Conservation (phyloP, 306 rosid genomes). For the Glycine tomentella region DNA sequence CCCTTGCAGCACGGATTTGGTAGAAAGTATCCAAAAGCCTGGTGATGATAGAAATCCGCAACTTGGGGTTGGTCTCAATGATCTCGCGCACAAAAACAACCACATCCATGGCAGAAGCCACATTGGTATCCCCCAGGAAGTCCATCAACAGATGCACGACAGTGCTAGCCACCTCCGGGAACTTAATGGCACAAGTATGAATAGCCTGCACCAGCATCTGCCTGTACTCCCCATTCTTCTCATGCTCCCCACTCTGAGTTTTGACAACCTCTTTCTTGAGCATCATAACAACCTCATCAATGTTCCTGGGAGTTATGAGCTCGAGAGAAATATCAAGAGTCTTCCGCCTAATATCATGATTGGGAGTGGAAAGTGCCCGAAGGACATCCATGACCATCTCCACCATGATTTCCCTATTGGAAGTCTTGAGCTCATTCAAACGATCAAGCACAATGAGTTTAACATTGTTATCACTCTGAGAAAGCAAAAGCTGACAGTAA, state of each 20-base stretch:
- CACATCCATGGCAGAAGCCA: conserved; percentile 93
- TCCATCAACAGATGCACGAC: conserved; percentile 98
- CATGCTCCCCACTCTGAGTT: conserved; percentile 92
- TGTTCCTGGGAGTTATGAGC: conserved; percentile 78
- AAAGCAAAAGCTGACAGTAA: conserved; percentile 78
- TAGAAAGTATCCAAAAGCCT: conserved; percentile 93
- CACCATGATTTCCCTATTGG: conserved; percentile 86
- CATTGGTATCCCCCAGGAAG: conserved; percentile 91
- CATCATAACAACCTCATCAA: conserved; percentile 94
- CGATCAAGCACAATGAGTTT: conserved; percentile 91
- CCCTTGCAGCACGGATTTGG: conserved; percentile 93
- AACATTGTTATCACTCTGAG: conserved; percentile 97
- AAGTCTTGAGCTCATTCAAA: conserved; percentile 76
- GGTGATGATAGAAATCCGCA: conserved; percentile 86
- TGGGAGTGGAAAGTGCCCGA: conserved; percentile 84
- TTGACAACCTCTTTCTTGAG: conserved; percentile 95
- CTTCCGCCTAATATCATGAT: conserved; percentile 87
- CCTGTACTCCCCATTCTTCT: conserved; percentile 96
- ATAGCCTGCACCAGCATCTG: conserved; percentile 97
- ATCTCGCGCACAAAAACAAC: conserved; percentile 97
- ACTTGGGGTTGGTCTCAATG: conserved; percentile 89
- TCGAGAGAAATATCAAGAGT: conserved; percentile 91
- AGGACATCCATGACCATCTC: conserved; percentile 96
- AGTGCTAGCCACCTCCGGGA: conserved; percentile 95
- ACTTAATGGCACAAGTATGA: conserved; percentile 93